Conservation (phyloP, 352 stramenopile genomes). For the Plasmopara viticola region DNA sequence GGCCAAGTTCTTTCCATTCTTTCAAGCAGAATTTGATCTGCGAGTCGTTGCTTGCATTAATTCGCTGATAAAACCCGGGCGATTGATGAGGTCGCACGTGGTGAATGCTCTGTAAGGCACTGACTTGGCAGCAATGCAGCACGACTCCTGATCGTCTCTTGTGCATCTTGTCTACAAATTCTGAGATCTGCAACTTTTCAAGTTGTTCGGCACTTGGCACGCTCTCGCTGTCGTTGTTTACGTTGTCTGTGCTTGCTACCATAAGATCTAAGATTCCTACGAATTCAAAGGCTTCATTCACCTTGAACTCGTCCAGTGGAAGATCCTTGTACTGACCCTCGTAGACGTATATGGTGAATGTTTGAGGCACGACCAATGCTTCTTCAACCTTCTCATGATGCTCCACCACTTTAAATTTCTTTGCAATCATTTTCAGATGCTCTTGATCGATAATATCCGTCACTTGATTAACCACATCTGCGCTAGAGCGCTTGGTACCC, state of each 20-base stretch:
- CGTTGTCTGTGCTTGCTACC: constrained; percentile 25
- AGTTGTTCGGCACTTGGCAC: constrained; percentile 28
- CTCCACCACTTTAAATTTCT: constrained; percentile 38
- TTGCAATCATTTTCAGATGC: constrained; percentile 15
- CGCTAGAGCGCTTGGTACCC: constrained; percentile 43
- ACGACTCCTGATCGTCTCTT: constrained; percentile 45
- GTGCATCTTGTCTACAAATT: constrained; percentile 55
- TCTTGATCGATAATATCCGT: neutral
- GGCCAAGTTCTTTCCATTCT: constrained; percentile 28
- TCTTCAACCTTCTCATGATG: constrained; percentile 2
- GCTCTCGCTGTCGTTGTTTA: constrained; percentile 9
- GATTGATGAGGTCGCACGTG: constrained; percentile 47
- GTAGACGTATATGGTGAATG: constrained; percentile 70
- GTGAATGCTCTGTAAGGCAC: constrained; percentile 30
- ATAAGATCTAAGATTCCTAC: constrained; percentile 65
- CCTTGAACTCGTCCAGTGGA: constrained; percentile 53
- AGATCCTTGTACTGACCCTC: constrained; percentile 51
- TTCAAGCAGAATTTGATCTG: constrained; percentile 28
- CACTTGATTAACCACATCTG: constrained; percentile 12
- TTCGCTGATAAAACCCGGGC: constrained; percentile 23
- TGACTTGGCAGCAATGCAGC: constrained; percentile 58
- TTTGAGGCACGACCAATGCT: constrained; percentile 20
- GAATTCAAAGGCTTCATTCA: constrained; percentile 84
- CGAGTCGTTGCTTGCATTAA: constrained; percentile 30
- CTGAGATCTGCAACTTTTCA: constrained; percentile 53